These are phyloP conservation scores for Scenedesmus sp. DNA, from an alignment of 163 green algal species.

Conservation along the genomic window DNA sequence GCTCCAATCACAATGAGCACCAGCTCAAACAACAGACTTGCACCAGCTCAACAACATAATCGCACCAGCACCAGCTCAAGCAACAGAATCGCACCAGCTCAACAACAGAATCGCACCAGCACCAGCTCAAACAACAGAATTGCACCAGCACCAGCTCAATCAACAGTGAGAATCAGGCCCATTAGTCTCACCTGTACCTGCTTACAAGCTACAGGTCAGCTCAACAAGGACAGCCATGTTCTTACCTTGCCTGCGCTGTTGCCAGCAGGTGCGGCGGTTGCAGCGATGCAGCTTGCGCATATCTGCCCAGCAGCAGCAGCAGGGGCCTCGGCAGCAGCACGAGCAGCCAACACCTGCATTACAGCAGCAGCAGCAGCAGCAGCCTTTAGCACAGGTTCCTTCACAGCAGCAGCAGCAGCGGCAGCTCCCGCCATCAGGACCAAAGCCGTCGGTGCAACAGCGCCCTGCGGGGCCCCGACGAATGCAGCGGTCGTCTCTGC, in stretches of 20 bases:
- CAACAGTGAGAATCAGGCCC: too few species aligned
- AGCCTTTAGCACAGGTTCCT: neutral
- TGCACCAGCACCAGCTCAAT: too few species aligned
- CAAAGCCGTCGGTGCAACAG: neutral
- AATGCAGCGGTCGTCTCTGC: neutral
- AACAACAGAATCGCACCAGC: neutral
- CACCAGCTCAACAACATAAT: too few species aligned
- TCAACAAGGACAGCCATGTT: too few species aligned
- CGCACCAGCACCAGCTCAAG: too few species aligned
- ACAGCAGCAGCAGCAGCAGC: neutral
- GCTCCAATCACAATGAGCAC: too few species aligned
- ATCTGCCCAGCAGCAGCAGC: neutral
- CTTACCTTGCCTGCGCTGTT: neutral
- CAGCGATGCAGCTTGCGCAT: neutral
- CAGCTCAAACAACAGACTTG: neutral
- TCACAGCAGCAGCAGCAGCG: neutral
- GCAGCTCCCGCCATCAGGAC: neutral
- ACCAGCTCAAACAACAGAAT: too few species aligned
- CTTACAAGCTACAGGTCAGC: too few species aligned
- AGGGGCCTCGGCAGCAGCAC: conserved; percentile 2
- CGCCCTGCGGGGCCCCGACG: neutral
- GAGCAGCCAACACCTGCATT: neutral
- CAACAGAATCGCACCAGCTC: neutral
- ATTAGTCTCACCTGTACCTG: too few species aligned
- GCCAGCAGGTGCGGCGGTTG: neutral